Percentiles rank a stretch among this genome's conserved stretches.
Evolutionary conservation across 805 yeast species (phyloP).

Genomic region (Candida hungchunana): DNA sequence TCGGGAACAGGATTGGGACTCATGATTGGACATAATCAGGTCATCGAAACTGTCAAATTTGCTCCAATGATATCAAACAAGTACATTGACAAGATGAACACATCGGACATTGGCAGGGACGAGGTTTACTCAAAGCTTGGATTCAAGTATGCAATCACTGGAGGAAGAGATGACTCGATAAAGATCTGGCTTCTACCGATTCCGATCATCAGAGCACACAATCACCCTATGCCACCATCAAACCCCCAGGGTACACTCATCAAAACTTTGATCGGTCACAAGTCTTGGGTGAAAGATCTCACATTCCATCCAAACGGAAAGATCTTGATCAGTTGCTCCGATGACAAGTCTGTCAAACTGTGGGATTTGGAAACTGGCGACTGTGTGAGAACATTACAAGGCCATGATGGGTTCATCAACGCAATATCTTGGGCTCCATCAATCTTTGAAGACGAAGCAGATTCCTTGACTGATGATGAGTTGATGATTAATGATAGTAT

Average conservation of each 20-base stretch:
- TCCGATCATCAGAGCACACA: conserved; percentile 52
- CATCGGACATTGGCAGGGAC: conserved; percentile 25
- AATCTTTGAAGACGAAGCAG: conserved; percentile 27
- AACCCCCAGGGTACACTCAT: conserved; percentile 60
- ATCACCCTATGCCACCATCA: conserved; percentile 52
- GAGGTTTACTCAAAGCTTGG: conserved; percentile 39
- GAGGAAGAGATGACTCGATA: conserved; percentile 72
- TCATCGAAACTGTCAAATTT: conserved; percentile 67
- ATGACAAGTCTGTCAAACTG: conserved; percentile 68
- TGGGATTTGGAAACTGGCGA: conserved; percentile 67
- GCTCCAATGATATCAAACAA: conserved; percentile 51
- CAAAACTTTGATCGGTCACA: conserved; percentile 64
- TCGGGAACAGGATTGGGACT: conserved; percentile 65
- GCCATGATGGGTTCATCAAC: conserved; percentile 77
- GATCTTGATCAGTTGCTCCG: conserved; percentile 66
- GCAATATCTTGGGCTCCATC: conserved; percentile 53
- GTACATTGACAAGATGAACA: conserved; percentile 41
- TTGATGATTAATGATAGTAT: conserved; percentile 40
- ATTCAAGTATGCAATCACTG: conserved; percentile 70
- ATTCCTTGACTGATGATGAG: conserved; percentile 26
- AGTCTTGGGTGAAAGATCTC: conserved; percentile 78
- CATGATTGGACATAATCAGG: conserved; percentile 78
- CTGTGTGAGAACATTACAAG: conserved; percentile 47
- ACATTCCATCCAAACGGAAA: conserved; percentile 73
- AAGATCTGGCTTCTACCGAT: conserved; percentile 76